phyloP scores from a whole-genome alignment of 2,329 filamentous ascomycete genomes.

The Bipolaris victoriae region DNA sequence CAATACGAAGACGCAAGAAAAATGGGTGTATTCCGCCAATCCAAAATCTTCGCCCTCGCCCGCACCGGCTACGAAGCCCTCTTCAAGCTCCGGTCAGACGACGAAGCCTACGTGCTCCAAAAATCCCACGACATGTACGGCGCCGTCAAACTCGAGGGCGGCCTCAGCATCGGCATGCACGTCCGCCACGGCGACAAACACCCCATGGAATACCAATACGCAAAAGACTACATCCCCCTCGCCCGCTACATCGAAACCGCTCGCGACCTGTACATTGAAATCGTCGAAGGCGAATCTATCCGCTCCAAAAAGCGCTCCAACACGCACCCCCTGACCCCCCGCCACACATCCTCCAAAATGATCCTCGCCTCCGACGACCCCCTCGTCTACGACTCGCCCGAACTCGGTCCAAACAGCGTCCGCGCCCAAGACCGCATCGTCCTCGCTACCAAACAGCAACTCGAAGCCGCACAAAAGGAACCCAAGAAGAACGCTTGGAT shows the following conservation, averaged over 20 bases:
- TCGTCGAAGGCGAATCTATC: slow-evolving; percentile 34
- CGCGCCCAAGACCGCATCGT: slow-evolving; percentile 78
- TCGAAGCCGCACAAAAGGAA: slow-evolving; percentile 46
- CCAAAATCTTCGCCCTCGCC: slow-evolving; percentile 71
- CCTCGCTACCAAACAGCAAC: slow-evolving; percentile 68
- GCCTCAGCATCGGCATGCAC: slow-evolving; percentile 73
- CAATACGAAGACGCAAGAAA: slow-evolving; percentile 59
- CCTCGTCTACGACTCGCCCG: slow-evolving; percentile 69
- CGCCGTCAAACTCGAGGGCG: slow-evolving; percentile 53
- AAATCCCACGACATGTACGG: slow-evolving; percentile 64
- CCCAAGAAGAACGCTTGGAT: slow-evolving; percentile 61
- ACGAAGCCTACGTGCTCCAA: slow-evolving; percentile 67
- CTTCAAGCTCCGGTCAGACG: slow-evolving; percentile 71
- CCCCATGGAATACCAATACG: slow-evolving; percentile 77
- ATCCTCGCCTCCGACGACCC: slow-evolving; percentile 84
- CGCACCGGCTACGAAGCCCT: slow-evolving; percentile 74
- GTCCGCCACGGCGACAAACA: slow-evolving; percentile 81
- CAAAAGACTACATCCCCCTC: slow-evolving; percentile 77
- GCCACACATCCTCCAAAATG: slow-evolving; percentile 51
- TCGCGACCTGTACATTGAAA: slow-evolving; percentile 59
- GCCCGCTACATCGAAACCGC: slow-evolving; percentile 70
- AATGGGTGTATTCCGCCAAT: slow-evolving; percentile 59
- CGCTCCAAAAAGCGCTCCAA: slow-evolving; percentile 3
- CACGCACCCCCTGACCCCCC: slow-evolving; percentile 15
- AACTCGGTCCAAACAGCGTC: slow-evolving; percentile 60